These are phyloP conservation scores for Cryptomeria japonica DNA, from an alignment of 75 land plant genomes.

Conservation along the genomic window DNA sequence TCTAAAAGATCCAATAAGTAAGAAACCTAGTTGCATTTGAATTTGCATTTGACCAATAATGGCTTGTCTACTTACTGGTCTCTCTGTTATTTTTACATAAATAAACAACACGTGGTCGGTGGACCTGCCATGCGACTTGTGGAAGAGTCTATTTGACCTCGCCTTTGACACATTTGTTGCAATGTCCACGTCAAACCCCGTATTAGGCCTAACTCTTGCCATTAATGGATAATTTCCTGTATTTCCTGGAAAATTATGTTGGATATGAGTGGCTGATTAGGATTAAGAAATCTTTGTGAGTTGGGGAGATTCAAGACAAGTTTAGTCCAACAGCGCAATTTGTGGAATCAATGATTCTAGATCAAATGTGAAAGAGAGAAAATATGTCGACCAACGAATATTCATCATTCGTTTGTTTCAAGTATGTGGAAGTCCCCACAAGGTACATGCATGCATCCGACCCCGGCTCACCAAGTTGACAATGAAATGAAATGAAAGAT, in stretches of 20 bases:
- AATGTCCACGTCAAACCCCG: background rate
- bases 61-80: background rate
- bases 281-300: background rate
- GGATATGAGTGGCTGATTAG: background rate
- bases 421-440: too few relatives aligned
- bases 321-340: too few relatives aligned
- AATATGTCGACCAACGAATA: too few relatives aligned
- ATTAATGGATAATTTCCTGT: background rate
- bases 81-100: background rate
- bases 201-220: background rate
- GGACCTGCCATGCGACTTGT: background rate
- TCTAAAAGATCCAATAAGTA: too few relatives aligned
- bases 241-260: background rate
- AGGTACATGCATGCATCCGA: too few relatives aligned
- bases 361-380: too few relatives aligned
- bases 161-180: background rate
- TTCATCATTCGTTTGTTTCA: too few relatives aligned
- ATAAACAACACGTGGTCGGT: background rate
- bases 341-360: too few relatives aligned
- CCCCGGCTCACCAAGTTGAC: too few relatives aligned
- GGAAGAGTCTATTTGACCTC: background rate
- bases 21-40: too few relatives aligned
- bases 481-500: too few relatives aligned
- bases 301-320: too few relatives aligned
- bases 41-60: background rate